Evolutionary conservation across 2,329 filamentous ascomycete genomes (phyloP).

Genomic region (Colletotrichum acutatum): DNA sequence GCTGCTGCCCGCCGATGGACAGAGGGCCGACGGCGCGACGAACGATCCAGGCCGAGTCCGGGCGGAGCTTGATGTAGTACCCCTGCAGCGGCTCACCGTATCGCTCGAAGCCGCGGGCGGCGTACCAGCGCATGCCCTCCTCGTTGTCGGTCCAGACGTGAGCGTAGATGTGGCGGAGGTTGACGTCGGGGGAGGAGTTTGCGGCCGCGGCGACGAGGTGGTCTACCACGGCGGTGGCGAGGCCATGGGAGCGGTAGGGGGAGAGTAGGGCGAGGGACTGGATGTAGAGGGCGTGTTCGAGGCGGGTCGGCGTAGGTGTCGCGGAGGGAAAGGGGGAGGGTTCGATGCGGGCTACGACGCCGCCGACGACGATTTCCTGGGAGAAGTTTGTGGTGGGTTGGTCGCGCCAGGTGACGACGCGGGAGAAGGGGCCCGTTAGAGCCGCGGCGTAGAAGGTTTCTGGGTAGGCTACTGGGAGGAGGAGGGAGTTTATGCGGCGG

Average conservation of each 20-base stretch:
- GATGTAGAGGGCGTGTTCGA: constrained; percentile 67
- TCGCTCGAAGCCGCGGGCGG: constrained; percentile 64
- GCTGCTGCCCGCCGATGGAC: constrained; percentile 35
- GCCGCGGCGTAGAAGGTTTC: constrained; percentile 72
- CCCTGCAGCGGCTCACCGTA: constrained; percentile 60
- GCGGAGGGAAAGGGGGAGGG: constrained; percentile 48
- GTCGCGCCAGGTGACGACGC: constrained; percentile 46
- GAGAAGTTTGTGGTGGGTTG: constrained; percentile 39
- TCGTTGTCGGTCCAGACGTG: constrained; percentile 77
- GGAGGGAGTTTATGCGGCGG: constrained; percentile 72
- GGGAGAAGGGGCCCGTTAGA: constrained; percentile 65
- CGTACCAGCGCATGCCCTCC: constrained; percentile 72
- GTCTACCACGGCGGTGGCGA: constrained; percentile 67
- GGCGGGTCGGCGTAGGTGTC: constrained; percentile 36
- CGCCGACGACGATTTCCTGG: constrained; percentile 60
- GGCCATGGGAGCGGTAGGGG: constrained; percentile 70
- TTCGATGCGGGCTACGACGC: constrained; percentile 72
- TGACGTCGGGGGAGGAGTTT: constrained; percentile 46
- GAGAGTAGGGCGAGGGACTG: constrained; percentile 72
- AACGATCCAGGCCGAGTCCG: constrained; percentile 71
- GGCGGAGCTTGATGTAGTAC: constrained; percentile 72
- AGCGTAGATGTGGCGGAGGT: constrained; percentile 63
- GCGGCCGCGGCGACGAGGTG: constrained; percentile 57
- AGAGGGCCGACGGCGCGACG: constrained; percentile 53
- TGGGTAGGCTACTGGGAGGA: constrained; percentile 72